These are phyloP conservation scores for Hortiboletus rubellus DNA, from an alignment of 1,284 basidiomycete species.

Conservation along the genomic window DNA sequence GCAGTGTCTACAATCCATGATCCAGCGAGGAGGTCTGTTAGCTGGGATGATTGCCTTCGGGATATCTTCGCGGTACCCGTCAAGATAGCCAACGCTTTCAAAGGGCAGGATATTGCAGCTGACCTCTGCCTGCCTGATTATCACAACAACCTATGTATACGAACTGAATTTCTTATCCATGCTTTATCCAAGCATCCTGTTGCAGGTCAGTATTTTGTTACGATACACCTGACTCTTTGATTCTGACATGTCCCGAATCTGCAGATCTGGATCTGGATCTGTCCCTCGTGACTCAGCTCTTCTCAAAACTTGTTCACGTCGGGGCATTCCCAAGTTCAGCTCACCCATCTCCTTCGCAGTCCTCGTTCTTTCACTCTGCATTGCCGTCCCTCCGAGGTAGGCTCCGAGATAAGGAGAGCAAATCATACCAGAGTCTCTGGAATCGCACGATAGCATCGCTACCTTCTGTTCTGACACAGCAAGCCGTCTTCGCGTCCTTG, in stretches of 20 bases:
- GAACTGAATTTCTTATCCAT: constrained; percentile 53
- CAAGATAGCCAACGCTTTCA: constrained; percentile 66
- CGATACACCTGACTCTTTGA: not conserved
- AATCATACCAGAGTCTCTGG: constrained; percentile 54
- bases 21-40: constrained; percentile 34
- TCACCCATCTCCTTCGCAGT: constrained; percentile 52
- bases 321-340: constrained; percentile 59
- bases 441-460: constrained; percentile 45
- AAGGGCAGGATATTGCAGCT: constrained; percentile 42
- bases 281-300: constrained; percentile 46
- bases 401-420: constrained; percentile 28
- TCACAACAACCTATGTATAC: constrained; percentile 50
- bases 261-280: constrained; percentile 34
- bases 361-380: constrained; percentile 61
- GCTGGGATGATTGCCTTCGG: constrained; percentile 74
- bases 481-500: constrained; percentile 59
- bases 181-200: constrained; percentile 28
- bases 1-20: constrained; percentile 43
- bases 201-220: constrained; percentile 32
- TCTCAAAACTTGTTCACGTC: constrained; percentile 64
- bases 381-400: constrained; percentile 50
- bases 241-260: constrained; percentile 14
- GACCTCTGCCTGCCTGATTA: constrained; percentile 54
- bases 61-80: constrained; percentile 58
- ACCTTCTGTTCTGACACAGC: constrained; percentile 53